Conservation (phyloP, 116 monocot genomes). For the Papilionanthe hybrid region DNA sequence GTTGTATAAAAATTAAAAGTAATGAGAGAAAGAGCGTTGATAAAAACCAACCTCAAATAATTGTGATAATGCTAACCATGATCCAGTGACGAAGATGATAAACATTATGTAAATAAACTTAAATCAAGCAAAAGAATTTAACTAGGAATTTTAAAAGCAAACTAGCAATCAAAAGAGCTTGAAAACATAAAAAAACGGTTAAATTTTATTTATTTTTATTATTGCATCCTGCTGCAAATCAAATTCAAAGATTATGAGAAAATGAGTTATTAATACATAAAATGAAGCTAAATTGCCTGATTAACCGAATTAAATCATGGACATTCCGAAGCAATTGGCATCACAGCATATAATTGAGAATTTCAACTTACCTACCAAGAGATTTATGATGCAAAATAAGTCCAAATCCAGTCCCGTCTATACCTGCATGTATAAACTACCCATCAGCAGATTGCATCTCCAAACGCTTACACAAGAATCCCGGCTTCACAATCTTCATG, state of each 20-base stretch:
- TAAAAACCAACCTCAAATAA: neutral
- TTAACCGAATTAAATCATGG: neutral
- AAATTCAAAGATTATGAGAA: neutral
- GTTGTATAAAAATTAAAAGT: neutral
- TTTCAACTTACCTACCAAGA: slow-evolving; percentile 79
- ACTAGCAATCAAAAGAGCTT: neutral
- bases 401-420: slow-evolving; percentile 78
- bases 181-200: neutral
- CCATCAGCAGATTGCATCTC: neutral
- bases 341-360: neutral
- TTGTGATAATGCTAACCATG: neutral
- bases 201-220: neutral
- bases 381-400: slow-evolving; percentile 85
- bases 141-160: neutral
- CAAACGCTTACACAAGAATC: neutral
- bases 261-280: neutral
- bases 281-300: neutral
- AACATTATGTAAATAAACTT: neutral
- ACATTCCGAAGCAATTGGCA: neutral
- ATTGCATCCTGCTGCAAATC: neutral
- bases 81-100: neutral
- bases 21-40: neutral
- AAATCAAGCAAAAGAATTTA: neutral
- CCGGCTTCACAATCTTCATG: neutral
- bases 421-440: slow-evolving; percentile 32